phyloP scores from a whole-genome alignment of 768 basidiomycete species.

The Inosperma sp. region DNA sequence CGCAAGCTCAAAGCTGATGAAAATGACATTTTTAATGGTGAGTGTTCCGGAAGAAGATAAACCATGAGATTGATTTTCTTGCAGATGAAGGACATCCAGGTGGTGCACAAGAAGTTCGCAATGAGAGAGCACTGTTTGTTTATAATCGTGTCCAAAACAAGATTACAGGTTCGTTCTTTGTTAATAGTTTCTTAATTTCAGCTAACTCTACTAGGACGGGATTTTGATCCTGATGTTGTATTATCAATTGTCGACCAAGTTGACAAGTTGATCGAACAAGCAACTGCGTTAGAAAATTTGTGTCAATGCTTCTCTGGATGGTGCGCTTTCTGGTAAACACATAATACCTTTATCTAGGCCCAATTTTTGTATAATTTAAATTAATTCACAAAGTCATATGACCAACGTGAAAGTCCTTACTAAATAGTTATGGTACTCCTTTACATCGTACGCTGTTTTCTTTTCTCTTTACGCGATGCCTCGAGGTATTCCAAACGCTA shows the following conservation, averaged over 20 bases:
- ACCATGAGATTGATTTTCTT: conserved; percentile 2
- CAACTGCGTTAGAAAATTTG: conserved; percentile 90
- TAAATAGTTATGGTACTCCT: too few species aligned
- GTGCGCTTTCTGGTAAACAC: conserved; percentile 75
- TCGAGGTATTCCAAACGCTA: conserved; percentile 75
- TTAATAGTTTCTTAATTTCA: background rate
- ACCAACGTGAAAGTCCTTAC: too few species aligned
- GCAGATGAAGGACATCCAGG: conserved; percentile 48
- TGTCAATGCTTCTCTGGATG: conserved; percentile 97
- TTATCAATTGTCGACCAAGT: conserved; percentile 83
- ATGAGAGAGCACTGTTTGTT: conserved; percentile 84
- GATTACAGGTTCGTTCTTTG: conserved; percentile 65
- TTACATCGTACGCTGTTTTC: too few species aligned
- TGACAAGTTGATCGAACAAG: conserved; percentile 88
- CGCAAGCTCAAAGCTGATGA: conserved; percentile 88
- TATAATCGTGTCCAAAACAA: conserved; percentile 95
- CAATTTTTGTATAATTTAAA: conserved; percentile 12
- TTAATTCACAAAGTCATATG: background rate
- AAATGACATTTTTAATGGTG: conserved; percentile 90
- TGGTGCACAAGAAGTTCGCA: conserved; percentile 83
- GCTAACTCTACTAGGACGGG: conserved; percentile 54
- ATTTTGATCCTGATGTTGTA: conserved; percentile 82
- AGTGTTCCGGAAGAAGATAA: conserved; percentile 14
- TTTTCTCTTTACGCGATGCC: conserved; percentile 57
- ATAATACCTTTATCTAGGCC: conserved; percentile 4